phyloP scores from a whole-genome alignment of 495 filamentous ascomycete species.

The Neurospora sublineolata region DNA sequence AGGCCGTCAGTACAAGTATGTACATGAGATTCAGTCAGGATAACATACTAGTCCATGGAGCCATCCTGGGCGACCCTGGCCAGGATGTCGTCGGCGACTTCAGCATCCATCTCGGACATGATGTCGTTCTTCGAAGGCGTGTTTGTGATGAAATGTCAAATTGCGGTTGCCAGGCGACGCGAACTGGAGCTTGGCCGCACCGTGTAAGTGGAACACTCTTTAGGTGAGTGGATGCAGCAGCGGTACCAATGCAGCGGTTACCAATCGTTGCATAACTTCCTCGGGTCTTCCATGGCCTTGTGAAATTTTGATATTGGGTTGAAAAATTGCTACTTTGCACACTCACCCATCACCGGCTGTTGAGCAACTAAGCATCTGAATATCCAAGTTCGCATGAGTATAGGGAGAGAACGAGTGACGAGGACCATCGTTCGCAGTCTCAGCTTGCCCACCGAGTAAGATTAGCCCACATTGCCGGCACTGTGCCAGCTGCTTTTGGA shows the following conservation, averaged over 20 bases:
- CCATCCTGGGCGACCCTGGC: slow-evolving; percentile 52
- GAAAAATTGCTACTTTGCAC: background rate
- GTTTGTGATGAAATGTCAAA: slow-evolving; percentile 3
- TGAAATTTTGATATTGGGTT: background rate
- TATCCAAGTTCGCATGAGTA: background rate
- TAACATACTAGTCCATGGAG: slow-evolving; percentile 54
- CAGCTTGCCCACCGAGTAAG: background rate
- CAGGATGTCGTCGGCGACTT: slow-evolving; percentile 52
- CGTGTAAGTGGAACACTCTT: background rate
- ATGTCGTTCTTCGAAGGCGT: slow-evolving; percentile 3
- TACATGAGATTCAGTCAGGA: background rate
- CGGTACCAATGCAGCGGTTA: background rate
- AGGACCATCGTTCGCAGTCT: background rate
- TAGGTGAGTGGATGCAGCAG: background rate
- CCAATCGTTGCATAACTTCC: background rate
- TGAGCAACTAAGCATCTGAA: background rate
- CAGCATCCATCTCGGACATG: slow-evolving; percentile 34
- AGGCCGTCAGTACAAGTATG: slow-evolving; percentile 2
- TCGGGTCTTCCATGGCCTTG: background rate
- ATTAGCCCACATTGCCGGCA: background rate
- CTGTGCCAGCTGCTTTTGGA: background rate
- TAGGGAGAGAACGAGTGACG: background rate
- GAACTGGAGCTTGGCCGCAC: background rate
- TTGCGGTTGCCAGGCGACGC: background rate
- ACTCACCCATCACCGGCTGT: background rate